Base-by-base conservation (phyloP, 1,284 basidiomycete genomes). In the Xerocomus nothofagi region DNA sequence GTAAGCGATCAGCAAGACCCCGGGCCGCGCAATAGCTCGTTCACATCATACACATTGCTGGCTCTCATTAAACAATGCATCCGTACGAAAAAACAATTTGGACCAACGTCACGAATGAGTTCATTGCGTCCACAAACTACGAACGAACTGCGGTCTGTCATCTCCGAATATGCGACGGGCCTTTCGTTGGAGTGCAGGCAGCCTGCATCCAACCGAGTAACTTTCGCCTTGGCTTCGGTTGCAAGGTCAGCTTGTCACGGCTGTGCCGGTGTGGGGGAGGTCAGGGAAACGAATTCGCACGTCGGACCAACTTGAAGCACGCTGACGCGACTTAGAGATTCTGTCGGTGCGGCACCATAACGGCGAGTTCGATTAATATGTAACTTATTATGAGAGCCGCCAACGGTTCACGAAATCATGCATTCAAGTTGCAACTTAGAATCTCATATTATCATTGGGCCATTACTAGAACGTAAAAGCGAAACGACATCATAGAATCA, bases 251-350 rank as follows among this genome's bases (percentile, higher is more conserved):
- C 26, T 10, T 3, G 11, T 29, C 21, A 38, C 39, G 31, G 54
- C 51, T 50, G 47, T 56, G 51, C 51, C 44, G 37, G 44, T 59
- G 60, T 51, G 57, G 53, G 61, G 61, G 51, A 63, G n/a, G 41
- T 44, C 44, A 54, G 33, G 45, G 34, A 47, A 48, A 9, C 14
- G 15, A 37, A 31, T 51, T 58, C 50, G 39, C 63, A 65, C 34
- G 50, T 46, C 40, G 20, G 20, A 26, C 29, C 26, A 31, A 38
- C 21, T 15, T n/a, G n/a, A n/a, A n/a, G n/a, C n/a, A n/a, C n/a
- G n/a, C n/a, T n/a, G n/a, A n/a, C n/a, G n/a, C n/a, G n/a, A n/a
- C n/a, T n/a, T n/a, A n/a, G n/a, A n/a, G n/a, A n/a, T n/a, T n/a
- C n/a, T n/a, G n/a, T n/a, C n/a, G n/a, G n/a, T n/a, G n/a, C n/a